Evolutionary conservation across 2,329 filamentous ascomycete species (phyloP), one percentile per base, ranked within the genome.

Genomic region (Botryotinia globosa): DNA sequence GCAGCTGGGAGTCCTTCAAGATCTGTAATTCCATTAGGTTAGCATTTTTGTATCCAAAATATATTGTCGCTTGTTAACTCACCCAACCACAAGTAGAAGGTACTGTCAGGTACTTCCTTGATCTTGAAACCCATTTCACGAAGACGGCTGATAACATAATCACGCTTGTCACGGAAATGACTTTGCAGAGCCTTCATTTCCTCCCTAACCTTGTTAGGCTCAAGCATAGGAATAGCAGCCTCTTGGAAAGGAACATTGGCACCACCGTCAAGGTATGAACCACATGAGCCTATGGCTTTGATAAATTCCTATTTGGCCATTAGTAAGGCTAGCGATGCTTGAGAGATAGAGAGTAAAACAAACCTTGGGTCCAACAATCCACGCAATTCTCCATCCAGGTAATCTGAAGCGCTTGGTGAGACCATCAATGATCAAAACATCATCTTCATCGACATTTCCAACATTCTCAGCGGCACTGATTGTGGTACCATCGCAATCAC

Each of bases 391-490:
- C 94, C 95, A 98, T 74, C 95, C 95, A 1, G 95, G 95, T 45
- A 98, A 90, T 77, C 95, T 91, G 88, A 98, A 98, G 75, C 95
- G 92, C 88, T 98, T 98, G 78, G 95, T 98, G 39, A 98, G 87
- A 67, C 95, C 95, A 81, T 98, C 95, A 76, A 98, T 95, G 82
- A 98, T 93, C 76, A 98, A 88, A 2, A 98, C 94, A 79, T 97
- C 93, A 74, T 97, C 93, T 80, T 93, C 88, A 80, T 98, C 89
- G 25, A 98, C 94, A 78, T 98, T 94, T 72, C 94, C 88, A 66
- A 98, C 89, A 81, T 98, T 97, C 80, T 93, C 91, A 8, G 95
- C 95, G 14, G 94, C 92, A 67, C 91, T 94, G 81, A 98, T 93
- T 61, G 95, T 97, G 44, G 88, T 90, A 56, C 95, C 95, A 80